A percentile compares a stretch with the other conserved stretches of the same genome.
Conservation (phyloP, 78 protist genomes). For the slime mould (Dictyostelium discoideum) region dicty_2.7 NC_007091.3:1630501-1631000, state of each 20-base stretch:
- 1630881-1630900: neutral
- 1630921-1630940: neutral
- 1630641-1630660: constrained; percentile 5
- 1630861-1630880: no score
- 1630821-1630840: no score
- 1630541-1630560: constrained; percentile 43
- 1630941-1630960: neutral
- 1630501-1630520: neutral
- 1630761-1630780: neutral
- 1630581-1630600: constrained; percentile 78
- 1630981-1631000: constrained; percentile 1
- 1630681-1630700: neutral
- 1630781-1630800: neutral
- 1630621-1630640: constrained; percentile 54
- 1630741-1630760: neutral
- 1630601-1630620: constrained; percentile 47
- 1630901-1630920: neutral
- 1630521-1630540: constrained; percentile 80
- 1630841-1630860: no score
- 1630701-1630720: neutral
- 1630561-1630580: constrained; percentile 71
- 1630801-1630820: no score
- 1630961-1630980: constrained; percentile 10
- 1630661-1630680: neutral
- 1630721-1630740: neutral